phyloP scores from a whole-genome alignment of 1,284 basidiomycete genomes.

The Austropuccinia psidii region DNA sequence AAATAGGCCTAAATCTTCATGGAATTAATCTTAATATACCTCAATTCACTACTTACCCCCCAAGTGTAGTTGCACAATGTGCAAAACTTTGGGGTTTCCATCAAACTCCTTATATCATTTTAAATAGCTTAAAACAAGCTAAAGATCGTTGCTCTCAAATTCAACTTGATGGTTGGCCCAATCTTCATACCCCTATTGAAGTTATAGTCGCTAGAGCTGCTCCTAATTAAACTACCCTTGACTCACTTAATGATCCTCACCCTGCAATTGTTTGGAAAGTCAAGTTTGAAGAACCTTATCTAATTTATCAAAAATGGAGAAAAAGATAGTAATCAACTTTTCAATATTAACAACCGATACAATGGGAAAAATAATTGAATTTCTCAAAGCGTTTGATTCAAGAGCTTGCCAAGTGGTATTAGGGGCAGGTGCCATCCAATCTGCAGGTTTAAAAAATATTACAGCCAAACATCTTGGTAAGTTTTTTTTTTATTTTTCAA shows the following conservation, averaged over 20 bases:
- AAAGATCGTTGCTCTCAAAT: conserved; percentile 43
- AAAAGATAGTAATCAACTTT: no score
- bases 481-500: no score
- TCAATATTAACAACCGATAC: no score
- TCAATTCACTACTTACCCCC: conserved; percentile 66
- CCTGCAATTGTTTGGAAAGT: conserved; percentile 99
- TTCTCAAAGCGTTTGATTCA: no score
- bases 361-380: no score
- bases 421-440: no score
- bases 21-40: conserved; percentile 72
- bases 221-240: conserved; percentile 39
- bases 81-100: conserved; percentile 89
- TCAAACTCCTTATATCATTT: conserved; percentile 59
- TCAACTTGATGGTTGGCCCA: conserved; percentile 57
- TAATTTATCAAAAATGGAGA: conserved; percentile 99
- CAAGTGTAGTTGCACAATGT: conserved; percentile 65
- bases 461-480: no score
- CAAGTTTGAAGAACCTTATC: conserved; percentile 97
- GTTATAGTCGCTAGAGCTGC: conserved; percentile 74
- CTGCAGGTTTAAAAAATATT: no score
- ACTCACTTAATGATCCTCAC: conserved; percentile 33
- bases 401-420: no score
- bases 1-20: conserved; percentile 87
- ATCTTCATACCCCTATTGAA: conserved; percentile 81
- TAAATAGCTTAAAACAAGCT: conserved; percentile 63